Conservation (phyloP, 306 rosid species). For the Herpetospermum pedunculosum region DNA sequence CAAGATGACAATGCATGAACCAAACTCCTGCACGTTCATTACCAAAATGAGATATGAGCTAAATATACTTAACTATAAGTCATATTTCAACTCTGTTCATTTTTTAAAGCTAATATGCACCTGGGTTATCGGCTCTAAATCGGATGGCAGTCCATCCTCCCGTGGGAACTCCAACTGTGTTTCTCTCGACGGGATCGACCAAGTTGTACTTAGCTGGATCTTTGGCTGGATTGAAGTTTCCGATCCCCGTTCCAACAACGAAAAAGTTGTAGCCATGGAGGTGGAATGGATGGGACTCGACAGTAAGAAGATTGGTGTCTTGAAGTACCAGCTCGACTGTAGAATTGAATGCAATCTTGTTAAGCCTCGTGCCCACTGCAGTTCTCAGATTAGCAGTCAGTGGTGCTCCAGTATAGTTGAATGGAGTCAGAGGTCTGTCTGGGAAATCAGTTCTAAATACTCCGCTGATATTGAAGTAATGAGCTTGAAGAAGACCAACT, state of each 20-base stretch:
- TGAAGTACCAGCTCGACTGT: slow-evolving; percentile 60
- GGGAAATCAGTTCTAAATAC: slow-evolving; percentile 72
- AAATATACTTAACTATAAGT: background rate
- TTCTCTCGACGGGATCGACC: slow-evolving; percentile 77
- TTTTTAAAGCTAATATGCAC: slow-evolving; percentile 9
- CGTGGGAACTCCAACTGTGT: slow-evolving; percentile 64
- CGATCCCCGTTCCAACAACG: slow-evolving; percentile 61
- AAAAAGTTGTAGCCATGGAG: slow-evolving; percentile 62
- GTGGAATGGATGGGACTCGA: slow-evolving; percentile 76
- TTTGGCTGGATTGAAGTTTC: slow-evolving; percentile 57
- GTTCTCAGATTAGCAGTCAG: slow-evolving; percentile 47
- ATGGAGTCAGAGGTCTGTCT: slow-evolving; percentile 40
- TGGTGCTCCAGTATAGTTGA: slow-evolving; percentile 68
- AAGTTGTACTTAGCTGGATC: slow-evolving; percentile 59
- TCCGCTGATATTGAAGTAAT: slow-evolving; percentile 49
- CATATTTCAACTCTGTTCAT: background rate
- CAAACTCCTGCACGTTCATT: slow-evolving; percentile 46
- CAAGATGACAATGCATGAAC: slow-evolving; percentile 80
- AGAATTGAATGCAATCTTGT: slow-evolving; percentile 59
- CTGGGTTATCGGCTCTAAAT: slow-evolving; percentile 72
- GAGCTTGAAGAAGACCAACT: slow-evolving; percentile 75
- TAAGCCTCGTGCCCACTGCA: slow-evolving; percentile 40
- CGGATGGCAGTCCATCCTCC: slow-evolving; percentile 83
- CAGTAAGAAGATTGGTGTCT: slow-evolving; percentile 56
- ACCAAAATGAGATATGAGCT: background rate